Evolutionary conservation across 2,329 filamentous ascomycete species (phyloP), one percentile per base, ranked within the genome.

Genomic region (Aaosphaeria arxii): DNA sequence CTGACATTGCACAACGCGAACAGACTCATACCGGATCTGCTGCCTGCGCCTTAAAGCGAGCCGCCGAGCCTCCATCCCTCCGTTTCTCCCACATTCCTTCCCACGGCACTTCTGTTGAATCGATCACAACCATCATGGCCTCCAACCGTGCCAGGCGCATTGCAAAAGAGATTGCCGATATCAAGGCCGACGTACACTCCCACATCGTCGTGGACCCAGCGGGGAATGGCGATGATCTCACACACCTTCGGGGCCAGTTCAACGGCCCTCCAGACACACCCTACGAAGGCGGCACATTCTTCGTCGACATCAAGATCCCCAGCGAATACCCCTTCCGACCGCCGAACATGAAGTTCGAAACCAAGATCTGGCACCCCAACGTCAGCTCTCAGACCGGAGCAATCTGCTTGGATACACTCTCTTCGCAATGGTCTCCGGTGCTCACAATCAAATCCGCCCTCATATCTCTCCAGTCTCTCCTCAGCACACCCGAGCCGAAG

Each of bases 351-450:
- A 87, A 84, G 61, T 97, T 97, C 66, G 82, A 87, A 55, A 99
- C 94, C 55, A 91, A 87, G 71, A 87, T 97, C 59, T 99, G 91
- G 91, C 94, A 99, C 70, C 94, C 94, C 32, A 99, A 99, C 66
- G 84, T 99, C 74, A 95, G 89, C 78, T 92, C 88, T 63, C 88
- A 94, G 68, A 96, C 91, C 38, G 94, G 94, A 47, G 92, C 91
- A 29, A 99, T 99, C 69, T 99, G 94, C 66, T 84, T 99, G 46
- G 94, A 99, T 67, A 97, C 91, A 0, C 81, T 99, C 11, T 86
- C 88, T 7, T 82, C 82, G 9, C 90, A 88, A 59, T 99, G 94
- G 94, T 96, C 92, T 5, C 94, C 94, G 0, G 91, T 99, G 28
- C 82, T 96, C 52, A 99, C 92, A 11, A 92, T 99, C 71, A 97